Base-by-base conservation (phyloP, 305 asterid genomes). In the Solanum aculeatissimum region DNA sequence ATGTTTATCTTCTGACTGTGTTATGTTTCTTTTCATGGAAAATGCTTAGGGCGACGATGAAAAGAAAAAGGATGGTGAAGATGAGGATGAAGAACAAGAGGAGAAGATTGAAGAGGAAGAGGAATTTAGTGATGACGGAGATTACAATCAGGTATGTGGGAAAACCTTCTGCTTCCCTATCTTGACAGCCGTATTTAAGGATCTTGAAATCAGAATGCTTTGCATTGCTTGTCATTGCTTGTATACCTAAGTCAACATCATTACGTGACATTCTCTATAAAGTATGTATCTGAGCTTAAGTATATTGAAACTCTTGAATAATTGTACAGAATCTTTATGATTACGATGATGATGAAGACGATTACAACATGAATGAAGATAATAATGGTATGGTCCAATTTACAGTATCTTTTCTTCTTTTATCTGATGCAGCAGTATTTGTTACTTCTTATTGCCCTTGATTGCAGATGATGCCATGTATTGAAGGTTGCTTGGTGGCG, bases 291-390 rank as follows among this genome's bases (percentile, higher is more conserved):
- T 84, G 80, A 88, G 85, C 85, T 54, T 13, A 45, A 13, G 81
- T 74, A 45, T 25, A 15, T 75, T 75, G 60, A 9, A 75, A 47
- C 62, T 47, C 25, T 75, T 58, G 45, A 43, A 75, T 82, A n/a
- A 25, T 85, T 43, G 32, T 83, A 63, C 93, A 92, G 96, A 86
- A 82, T 69, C 88, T 84, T 86, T 38, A 58, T 62, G 85, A 91
- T 85, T 92, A 85, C 83, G 98, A 93, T 87, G 98, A 92, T 86
- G 97, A 92, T 87, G 97, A 92, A 87, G 97, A 92, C 74, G 94
- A 92, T 86, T 92, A 16, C 87, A 93, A 93, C 87, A 85, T 87
- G 94, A 88, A 83, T 1, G 95, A 90, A 2, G 95, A 92, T 63
- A 84, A 88, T 23, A 87, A 89, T 75, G 95, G 94, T 93, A 91